Evolutionary conservation across 108 stramenopile species (phyloP).

Genomic region (Nitzschia sp.): DNA sequence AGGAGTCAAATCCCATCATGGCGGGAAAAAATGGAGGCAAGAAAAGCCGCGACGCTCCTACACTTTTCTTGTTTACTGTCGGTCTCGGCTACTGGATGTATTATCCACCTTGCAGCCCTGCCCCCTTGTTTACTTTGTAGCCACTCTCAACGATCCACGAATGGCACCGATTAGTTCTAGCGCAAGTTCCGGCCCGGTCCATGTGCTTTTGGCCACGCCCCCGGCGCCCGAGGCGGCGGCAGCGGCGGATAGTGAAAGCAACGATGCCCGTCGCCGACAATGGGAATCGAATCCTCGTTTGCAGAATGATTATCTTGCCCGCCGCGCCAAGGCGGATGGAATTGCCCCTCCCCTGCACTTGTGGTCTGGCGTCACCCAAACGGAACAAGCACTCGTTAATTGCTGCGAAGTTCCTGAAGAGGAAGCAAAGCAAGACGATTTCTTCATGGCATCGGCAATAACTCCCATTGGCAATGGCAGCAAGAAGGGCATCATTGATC

Average conservation of each 20-base stretch:
- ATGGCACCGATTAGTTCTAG: too few species aligned
- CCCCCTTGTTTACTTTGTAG: too few species aligned
- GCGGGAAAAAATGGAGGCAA: too few species aligned
- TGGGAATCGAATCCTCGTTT: slow-evolving; percentile 2
- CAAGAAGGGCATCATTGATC: neutral
- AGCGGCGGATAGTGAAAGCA: neutral
- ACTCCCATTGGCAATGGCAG: neutral
- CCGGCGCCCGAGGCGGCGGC: too few species aligned
- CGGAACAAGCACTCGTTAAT: slow-evolving; percentile 38
- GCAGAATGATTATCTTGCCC: slow-evolving; percentile 28
- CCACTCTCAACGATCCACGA: too few species aligned
- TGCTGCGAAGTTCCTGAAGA: slow-evolving; percentile 46
- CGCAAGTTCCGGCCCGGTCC: slow-evolving; percentile 11
- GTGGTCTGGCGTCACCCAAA: slow-evolving; percentile 18
- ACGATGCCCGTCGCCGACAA: neutral
- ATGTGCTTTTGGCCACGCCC: slow-evolving; percentile 26
- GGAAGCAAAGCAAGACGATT: slow-evolving; percentile 18
- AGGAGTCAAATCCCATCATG: too few species aligned
- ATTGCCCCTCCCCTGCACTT: neutral
- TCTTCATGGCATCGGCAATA: neutral
- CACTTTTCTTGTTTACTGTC: too few species aligned
- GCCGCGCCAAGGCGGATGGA: slow-evolving; percentile 11
- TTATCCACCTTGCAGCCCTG: too few species aligned
- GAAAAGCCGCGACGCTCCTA: too few species aligned
- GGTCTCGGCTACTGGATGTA: too few species aligned